Conservation (phyloP, 2,329 filamentous ascomycete species). For the Fusarium sororula region DNA sequence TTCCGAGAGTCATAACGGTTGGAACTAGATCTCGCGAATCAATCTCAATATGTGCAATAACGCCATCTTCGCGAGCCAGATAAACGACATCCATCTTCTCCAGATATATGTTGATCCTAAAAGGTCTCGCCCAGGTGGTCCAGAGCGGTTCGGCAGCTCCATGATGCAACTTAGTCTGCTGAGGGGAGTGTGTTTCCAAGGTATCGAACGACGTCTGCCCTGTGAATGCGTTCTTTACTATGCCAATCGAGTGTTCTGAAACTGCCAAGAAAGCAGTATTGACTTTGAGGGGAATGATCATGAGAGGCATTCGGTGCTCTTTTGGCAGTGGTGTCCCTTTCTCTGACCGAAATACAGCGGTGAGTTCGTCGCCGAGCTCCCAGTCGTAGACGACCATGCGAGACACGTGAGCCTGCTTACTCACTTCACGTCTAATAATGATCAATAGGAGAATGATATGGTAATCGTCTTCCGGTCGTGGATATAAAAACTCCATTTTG, state of each 20-base stretch:
- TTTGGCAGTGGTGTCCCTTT: conserved; percentile 60
- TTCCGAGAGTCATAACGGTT: conserved; percentile 67
- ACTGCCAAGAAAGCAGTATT: conserved; percentile 76
- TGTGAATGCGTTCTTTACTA: conserved; percentile 64
- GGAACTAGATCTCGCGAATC: conserved; percentile 65
- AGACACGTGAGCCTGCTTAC: conserved; percentile 44
- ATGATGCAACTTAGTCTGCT: conserved; percentile 56
- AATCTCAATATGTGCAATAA: conserved; percentile 77
- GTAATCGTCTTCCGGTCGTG: conserved; percentile 70
- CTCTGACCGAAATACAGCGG: conserved; percentile 55
- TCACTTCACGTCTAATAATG: conserved; percentile 54
- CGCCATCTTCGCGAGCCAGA: conserved; percentile 86
- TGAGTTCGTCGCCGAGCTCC: conserved; percentile 61
- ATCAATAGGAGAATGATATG: conserved; percentile 82
- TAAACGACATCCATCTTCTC: conserved; percentile 81
- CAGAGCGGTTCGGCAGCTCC: conserved; percentile 68
- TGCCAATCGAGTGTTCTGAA: conserved; percentile 66
- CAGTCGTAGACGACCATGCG: conserved; percentile 69
- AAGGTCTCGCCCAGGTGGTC: conserved; percentile 85
- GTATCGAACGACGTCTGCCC: conserved; percentile 59
- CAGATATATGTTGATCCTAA: conserved; percentile 70
- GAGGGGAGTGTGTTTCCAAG: conserved; percentile 53
- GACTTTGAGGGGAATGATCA: conserved; percentile 77
- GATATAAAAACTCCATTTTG: conserved; percentile 86
- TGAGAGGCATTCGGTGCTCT: conserved; percentile 67